These are phyloP conservation scores for Polyporus arcularius DNA, from an alignment of 768 basidiomycete species.

Conservation along the genomic window DNA sequence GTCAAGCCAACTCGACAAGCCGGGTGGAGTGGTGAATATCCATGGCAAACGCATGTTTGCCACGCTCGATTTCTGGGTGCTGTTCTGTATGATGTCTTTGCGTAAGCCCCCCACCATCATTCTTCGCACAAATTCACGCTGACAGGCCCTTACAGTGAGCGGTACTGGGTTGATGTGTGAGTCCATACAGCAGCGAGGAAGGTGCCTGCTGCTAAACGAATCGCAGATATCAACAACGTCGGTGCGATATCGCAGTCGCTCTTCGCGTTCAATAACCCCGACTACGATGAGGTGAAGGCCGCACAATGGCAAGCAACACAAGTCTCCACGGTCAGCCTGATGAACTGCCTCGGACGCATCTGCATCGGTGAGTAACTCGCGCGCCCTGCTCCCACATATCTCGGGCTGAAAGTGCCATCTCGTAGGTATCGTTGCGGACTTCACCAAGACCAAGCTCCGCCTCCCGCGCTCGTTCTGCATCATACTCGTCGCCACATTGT, in stretches of 20 bases:
- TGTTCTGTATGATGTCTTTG: constrained; percentile 56
- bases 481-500: constrained; percentile 63
- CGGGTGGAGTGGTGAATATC: constrained; percentile 47
- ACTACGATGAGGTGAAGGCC: constrained; percentile 68
- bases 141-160: constrained; percentile 44
- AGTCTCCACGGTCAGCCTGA: constrained; percentile 79
- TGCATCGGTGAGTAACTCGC: constrained; percentile 56
- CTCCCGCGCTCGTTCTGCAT: constrained; percentile 71
- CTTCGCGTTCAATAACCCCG: constrained; percentile 57
- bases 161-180: constrained; percentile 79
- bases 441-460: constrained; percentile 52
- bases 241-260: constrained; percentile 74
- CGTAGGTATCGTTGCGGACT: constrained; percentile 71
- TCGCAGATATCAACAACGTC: constrained; percentile 81
- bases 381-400: not conserved
- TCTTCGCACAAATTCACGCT: not conserved
- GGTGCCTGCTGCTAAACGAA: not conserved
- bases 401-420: not conserved
- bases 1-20: constrained; percentile 16
- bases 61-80: constrained; percentile 63
- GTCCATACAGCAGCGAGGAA: constrained; percentile 24
- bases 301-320: constrained; percentile 81
- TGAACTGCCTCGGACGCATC: constrained; percentile 80
- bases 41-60: constrained; percentile 53
- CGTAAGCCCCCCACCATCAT: constrained; percentile 41